Evolutionary conservation across 495 filamentous ascomycete genomes (phyloP).

Genomic region (Endocarpon pusillum): DNA sequence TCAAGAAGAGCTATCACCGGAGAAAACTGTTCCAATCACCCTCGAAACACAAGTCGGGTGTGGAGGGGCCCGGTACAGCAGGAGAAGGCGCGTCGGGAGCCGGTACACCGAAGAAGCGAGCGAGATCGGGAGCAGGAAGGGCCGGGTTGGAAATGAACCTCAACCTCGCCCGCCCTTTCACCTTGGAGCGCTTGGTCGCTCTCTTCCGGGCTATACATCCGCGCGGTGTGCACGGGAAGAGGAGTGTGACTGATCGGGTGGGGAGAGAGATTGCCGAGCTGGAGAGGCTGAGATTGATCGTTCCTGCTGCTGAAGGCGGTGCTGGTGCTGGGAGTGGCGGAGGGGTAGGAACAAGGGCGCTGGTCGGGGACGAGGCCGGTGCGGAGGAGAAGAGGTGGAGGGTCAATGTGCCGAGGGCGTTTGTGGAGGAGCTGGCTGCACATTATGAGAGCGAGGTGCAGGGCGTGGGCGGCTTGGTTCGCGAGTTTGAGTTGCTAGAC

Average conservation of each 20-base stretch:
- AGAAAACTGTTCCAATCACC: conserved; percentile 26
- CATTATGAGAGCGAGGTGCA: not conserved
- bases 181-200: conserved; percentile 71
- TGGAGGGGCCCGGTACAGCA: conserved; percentile 19
- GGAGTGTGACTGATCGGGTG: conserved; percentile 39
- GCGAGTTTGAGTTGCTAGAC: no score
- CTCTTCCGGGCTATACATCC: conserved; percentile 70
- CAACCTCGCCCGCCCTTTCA: conserved; percentile 57
- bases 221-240: conserved; percentile 32
- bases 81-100: conserved; percentile 8
- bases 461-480: no score
- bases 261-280: conserved; percentile 66
- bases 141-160: conserved; percentile 41
- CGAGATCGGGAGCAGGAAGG: no score
- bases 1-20: conserved; percentile 40
- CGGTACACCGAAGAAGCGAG: conserved; percentile 24
- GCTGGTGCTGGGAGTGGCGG: conserved; percentile 14
- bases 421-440: conserved; percentile 27
- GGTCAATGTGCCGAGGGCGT: conserved; percentile 30
- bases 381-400: conserved; percentile 30
- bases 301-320: conserved; percentile 31
- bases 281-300: conserved; percentile 56
- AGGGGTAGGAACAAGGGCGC: not conserved
- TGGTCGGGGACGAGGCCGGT: conserved; percentile 21
- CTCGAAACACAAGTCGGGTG: conserved; percentile 26